Percentiles rank a stretch among this genome's conserved stretches.
phyloP scores from a whole-genome alignment of 2,329 filamentous ascomycete species.

The Fusarium mundagurra region DNA sequence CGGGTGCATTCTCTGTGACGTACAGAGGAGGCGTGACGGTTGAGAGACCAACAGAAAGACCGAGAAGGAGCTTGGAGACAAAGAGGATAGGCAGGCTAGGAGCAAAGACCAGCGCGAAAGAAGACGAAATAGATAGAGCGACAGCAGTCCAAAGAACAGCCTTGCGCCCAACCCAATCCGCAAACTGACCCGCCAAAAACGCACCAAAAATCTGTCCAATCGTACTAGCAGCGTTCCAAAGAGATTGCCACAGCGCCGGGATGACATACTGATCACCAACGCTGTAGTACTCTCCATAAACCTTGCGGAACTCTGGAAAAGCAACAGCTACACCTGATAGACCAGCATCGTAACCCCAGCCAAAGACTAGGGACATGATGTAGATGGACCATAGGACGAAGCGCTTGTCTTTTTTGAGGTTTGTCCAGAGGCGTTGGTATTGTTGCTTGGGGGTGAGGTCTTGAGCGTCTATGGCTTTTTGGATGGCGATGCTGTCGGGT shows the following conservation, averaged over 20 bases:
- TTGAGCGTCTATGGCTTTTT: slow-evolving; percentile 20
- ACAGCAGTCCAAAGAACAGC: slow-evolving; percentile 41
- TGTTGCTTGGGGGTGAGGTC: slow-evolving; percentile 42
- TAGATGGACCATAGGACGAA: slow-evolving; percentile 44
- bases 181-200: slow-evolving; percentile 42
- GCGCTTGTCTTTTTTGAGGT: slow-evolving; percentile 42
- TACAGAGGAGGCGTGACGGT: slow-evolving; percentile 43
- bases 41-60: slow-evolving; percentile 41
- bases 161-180: slow-evolving; percentile 37
- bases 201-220: slow-evolving; percentile 46
- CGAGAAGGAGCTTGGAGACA: slow-evolving; percentile 43
- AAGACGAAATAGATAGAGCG: slow-evolving; percentile 36
- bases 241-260: slow-evolving; percentile 50
- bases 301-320: slow-evolving; percentile 48
- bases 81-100: slow-evolving; percentile 42
- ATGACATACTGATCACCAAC: slow-evolving; percentile 46
- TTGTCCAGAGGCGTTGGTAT: slow-evolving; percentile 43
- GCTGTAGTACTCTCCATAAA: slow-evolving; percentile 47
- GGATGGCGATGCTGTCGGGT: neutral
- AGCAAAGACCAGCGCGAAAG: slow-evolving; percentile 43
- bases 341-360: slow-evolving; percentile 50
- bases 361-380: slow-evolving; percentile 48
- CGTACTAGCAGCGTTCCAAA: slow-evolving; percentile 51
- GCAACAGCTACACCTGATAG: slow-evolving; percentile 49
- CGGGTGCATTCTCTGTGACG: slow-evolving; percentile 44